phyloP scores from a whole-genome alignment of 139 green algal genomes.

The Asterochloris sp. region DNA sequence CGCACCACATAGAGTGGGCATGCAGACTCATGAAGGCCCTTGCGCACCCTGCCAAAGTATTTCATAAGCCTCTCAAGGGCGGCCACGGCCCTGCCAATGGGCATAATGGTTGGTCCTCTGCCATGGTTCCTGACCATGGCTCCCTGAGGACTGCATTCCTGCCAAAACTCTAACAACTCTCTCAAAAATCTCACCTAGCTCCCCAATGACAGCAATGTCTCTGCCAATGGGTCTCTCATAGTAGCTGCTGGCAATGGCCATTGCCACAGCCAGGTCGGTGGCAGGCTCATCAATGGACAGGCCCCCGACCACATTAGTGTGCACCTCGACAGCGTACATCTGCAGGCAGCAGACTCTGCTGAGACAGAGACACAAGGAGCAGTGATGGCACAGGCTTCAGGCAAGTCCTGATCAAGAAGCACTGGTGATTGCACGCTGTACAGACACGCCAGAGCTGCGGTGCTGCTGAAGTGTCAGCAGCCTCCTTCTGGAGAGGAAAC shows the following conservation, averaged over 20 bases:
- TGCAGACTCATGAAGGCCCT: too few species aligned
- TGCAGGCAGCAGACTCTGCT: background rate
- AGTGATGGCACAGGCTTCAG: too few species aligned
- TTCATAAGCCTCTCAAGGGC: too few species aligned
- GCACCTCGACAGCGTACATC: conserved; percentile 45
- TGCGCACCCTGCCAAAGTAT: too few species aligned
- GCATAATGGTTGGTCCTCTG: too few species aligned
- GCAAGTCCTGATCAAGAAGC: too few species aligned
- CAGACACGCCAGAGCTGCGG: background rate
- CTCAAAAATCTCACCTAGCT: conserved; percentile 42
- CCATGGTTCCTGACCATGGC: too few species aligned
- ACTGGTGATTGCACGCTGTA: background rate
- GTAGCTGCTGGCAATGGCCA: conserved; percentile 59
- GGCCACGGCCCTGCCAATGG: too few species aligned
- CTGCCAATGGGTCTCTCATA: conserved; percentile 35
- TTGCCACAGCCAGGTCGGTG: conserved; percentile 67
- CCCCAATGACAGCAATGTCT: conserved; percentile 58
- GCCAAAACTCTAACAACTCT: background rate
- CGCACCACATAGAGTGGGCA: too few species aligned
- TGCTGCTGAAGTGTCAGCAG: background rate
- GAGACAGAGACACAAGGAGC: too few species aligned
- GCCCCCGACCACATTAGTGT: conserved; percentile 75
- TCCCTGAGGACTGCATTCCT: too few species aligned
- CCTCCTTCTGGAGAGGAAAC: background rate
- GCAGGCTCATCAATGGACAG: conserved; percentile 57